Evolutionary conservation across 2,329 filamentous ascomycete genomes (phyloP).

Genomic region (Botryotinia globosa): DNA sequence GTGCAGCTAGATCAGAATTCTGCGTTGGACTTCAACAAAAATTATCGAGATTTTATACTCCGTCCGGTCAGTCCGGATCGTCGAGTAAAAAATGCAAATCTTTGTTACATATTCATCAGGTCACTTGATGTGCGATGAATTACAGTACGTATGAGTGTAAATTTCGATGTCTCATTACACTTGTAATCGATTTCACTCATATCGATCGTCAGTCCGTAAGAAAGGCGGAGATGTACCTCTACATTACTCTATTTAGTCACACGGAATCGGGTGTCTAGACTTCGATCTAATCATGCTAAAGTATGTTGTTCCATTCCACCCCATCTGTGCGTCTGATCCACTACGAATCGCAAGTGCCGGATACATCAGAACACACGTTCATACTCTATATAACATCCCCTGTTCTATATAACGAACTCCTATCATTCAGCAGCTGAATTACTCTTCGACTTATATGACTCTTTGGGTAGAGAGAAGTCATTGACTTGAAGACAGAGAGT

Average conservation of each 20-base stretch:
- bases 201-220: neutral
- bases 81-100: neutral
- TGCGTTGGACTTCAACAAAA: neutral
- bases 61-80: neutral
- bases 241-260: too few relatives aligned
- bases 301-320: neutral
- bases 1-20: neutral
- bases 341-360: neutral
- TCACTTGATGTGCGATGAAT: neutral
- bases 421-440: neutral
- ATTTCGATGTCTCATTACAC: neutral
- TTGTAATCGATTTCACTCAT: neutral
- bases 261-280: neutral
- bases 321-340: neutral
- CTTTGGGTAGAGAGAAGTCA: neutral
- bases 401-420: neutral
- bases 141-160: neutral
- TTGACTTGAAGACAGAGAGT: neutral
- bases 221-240: too few relatives aligned
- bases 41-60: neutral
- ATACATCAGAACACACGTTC: neutral
- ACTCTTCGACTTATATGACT: neutral
- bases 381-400: neutral
- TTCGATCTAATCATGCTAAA: neutral
- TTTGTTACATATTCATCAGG: neutral